Conservation (phyloP, 1,139 yeast genomes). For the Diutina pseudorugosa region DNA sequence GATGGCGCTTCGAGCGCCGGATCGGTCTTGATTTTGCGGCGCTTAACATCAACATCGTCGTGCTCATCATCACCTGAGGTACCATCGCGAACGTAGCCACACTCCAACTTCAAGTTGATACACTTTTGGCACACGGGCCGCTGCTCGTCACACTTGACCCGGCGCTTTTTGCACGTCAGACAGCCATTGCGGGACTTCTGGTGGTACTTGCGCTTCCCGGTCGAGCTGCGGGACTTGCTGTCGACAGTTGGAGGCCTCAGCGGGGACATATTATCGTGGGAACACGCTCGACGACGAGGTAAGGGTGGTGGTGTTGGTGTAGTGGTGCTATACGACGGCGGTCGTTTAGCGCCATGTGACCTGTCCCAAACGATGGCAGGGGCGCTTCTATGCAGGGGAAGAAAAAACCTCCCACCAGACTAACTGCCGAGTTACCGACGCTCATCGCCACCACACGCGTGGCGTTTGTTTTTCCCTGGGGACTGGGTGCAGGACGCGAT, state of each 20-base stretch:
- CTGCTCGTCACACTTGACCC: conserved; percentile 4
- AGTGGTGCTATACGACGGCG: background rate
- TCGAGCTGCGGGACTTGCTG: background rate
- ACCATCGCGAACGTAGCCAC: conserved; percentile 35
- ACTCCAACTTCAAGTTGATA: conserved; percentile 48
- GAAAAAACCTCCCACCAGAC: background rate
- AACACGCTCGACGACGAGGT: background rate
- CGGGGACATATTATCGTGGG: background rate
- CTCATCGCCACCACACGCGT: no score
- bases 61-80: conserved; percentile 8
- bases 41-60: background rate
- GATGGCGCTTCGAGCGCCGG: background rate
- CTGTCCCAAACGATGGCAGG: background rate
- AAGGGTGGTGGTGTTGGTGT: background rate
- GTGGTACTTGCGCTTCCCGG: conserved; percentile 54
- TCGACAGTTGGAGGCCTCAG: background rate
- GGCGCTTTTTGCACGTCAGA: conserved; percentile 3
- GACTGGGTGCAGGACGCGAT: background rate
- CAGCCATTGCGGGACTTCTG: conserved; percentile 45
- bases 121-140: conserved; percentile 11
- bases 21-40: background rate
- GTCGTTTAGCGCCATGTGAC: background rate
- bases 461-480: no score
- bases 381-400: background rate
- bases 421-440: no score